Evolutionary conservation across 2,329 filamentous ascomycete genomes (phyloP).

Genomic region (Magnaporthiopsis incrustans): DNA sequence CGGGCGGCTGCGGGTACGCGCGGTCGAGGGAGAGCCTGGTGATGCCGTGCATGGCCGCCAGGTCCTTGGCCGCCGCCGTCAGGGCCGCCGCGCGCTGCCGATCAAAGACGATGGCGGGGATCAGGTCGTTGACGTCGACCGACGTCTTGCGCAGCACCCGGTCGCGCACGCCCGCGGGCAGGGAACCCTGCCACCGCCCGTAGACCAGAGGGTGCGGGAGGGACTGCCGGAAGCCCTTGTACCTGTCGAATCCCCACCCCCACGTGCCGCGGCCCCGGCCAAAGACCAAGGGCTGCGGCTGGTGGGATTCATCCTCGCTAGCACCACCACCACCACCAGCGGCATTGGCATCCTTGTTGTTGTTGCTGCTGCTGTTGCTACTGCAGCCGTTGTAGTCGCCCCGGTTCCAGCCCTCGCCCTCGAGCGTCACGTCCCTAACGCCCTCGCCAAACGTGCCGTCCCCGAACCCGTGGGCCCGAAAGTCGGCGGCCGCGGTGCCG

Average conservation of each 20-base stretch:
- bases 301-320: neutral
- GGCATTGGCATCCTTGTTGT: no score
- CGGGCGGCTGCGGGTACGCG: constrained; percentile 1
- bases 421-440: neutral
- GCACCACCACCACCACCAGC: no score
- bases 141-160: constrained; percentile 9
- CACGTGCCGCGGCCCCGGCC: no score
- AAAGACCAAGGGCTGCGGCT: neutral
- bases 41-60: neutral
- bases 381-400: neutral
- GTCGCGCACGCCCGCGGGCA: neutral
- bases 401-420: neutral
- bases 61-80: neutral
- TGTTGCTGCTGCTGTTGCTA: no score
- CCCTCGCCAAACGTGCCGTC: neutral
- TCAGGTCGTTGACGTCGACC: constrained; percentile 9
- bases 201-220: neutral
- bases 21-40: neutral
- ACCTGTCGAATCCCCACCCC: neutral
- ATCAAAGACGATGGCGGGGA: constrained; percentile 6
- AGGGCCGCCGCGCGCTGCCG: neutral
- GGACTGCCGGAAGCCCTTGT: neutral
- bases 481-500: neutral
- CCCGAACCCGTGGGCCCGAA: neutral
- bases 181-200: neutral